Evolutionary conservation across 257 asterid genomes (phyloP).

Genomic region (Gentiana dahurica): DNA sequence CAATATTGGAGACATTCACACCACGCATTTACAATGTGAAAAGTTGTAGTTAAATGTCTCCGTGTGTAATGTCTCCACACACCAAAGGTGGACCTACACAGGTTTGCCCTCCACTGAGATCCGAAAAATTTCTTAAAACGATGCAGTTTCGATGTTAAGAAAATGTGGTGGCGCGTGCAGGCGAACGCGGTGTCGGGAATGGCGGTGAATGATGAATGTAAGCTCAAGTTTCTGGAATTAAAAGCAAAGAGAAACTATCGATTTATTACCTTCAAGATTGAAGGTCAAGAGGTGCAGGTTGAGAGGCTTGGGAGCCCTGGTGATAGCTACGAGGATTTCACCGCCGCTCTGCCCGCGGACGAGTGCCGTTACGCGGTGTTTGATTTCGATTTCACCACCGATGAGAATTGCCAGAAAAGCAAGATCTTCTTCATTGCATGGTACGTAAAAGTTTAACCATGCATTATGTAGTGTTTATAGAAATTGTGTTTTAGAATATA

Average conservation of each 20-base stretch:
- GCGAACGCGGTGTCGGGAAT: slow-evolving; percentile 76
- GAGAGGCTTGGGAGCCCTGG: slow-evolving; percentile 61
- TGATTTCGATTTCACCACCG: slow-evolving; percentile 68
- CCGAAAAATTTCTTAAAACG: too few species aligned
- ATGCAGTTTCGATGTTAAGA: too few species aligned
- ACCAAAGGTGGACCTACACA: too few species aligned
- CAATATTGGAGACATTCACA: too few species aligned
- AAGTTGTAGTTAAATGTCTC: too few species aligned
- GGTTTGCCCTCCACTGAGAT: too few species aligned
- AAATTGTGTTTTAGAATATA: too few species aligned
- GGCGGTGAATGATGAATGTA: slow-evolving; percentile 65
- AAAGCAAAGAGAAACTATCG: slow-evolving; percentile 69
- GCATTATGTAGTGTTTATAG: too few species aligned
- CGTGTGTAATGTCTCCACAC: too few species aligned
- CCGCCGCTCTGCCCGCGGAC: slow-evolving; percentile 42
- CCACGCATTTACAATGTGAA: too few species aligned
- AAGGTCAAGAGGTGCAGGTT: slow-evolving; percentile 54
- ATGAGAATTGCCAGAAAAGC: slow-evolving; percentile 83
- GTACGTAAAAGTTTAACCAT: slow-evolving; percentile 14
- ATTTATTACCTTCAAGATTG: slow-evolving; percentile 55
- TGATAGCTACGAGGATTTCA: slow-evolving; percentile 46
- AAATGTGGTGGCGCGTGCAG: slow-evolving; percentile 14
- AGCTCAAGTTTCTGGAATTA: slow-evolving; percentile 63
- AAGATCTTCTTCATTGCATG: slow-evolving; percentile 77
- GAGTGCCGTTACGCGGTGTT: slow-evolving; percentile 86